A percentile compares a stretch with the other conserved stretches of the same genome.
These are phyloP conservation scores for Aspergillus felis DNA, from an alignment of 2,329 filamentous ascomycete species.

Conservation along the genomic window DNA sequence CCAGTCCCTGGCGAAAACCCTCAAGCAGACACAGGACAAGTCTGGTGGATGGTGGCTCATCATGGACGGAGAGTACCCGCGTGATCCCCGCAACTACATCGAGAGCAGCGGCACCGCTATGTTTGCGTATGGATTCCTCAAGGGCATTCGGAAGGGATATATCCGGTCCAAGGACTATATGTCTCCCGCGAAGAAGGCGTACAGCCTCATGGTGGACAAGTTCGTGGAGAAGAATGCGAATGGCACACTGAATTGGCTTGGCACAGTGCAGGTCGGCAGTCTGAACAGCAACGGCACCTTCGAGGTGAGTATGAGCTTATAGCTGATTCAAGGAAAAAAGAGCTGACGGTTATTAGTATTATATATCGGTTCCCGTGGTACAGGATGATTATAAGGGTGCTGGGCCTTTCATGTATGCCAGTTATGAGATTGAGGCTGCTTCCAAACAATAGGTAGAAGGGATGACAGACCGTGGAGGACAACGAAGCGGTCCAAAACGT, in stretches of 20 bases:
- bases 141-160: conserved; percentile 11
- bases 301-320: conserved; percentile 6
- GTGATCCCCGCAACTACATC: conserved; percentile 12
- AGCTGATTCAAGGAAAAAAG: neutral
- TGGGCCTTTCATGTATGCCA: conserved; percentile 15
- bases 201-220: neutral
- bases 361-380: conserved; percentile 11
- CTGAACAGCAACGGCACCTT: conserved; percentile 11
- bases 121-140: conserved; percentile 13
- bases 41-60: conserved; percentile 13
- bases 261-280: conserved; percentile 14
- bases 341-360: conserved; percentile 8
- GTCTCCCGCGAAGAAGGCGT: conserved; percentile 3
- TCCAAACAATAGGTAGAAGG: neutral
- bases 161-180: conserved; percentile 3
- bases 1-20: conserved; percentile 7
- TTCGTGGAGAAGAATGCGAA: conserved; percentile 8
- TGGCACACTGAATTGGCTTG: conserved; percentile 13
- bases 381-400: conserved; percentile 13
- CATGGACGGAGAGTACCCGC: conserved; percentile 10
- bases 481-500: neutral
- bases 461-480: neutral
- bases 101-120: conserved; percentile 15
- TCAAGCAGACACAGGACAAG: conserved; percentile 10
- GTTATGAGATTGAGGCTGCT: conserved; percentile 11